A percentile compares a stretch with the other conserved stretches of the same genome.
Evolutionary conservation across 2,329 filamentous ascomycete species (phyloP).

Genomic region (Colletotrichum camelliae): DNA sequence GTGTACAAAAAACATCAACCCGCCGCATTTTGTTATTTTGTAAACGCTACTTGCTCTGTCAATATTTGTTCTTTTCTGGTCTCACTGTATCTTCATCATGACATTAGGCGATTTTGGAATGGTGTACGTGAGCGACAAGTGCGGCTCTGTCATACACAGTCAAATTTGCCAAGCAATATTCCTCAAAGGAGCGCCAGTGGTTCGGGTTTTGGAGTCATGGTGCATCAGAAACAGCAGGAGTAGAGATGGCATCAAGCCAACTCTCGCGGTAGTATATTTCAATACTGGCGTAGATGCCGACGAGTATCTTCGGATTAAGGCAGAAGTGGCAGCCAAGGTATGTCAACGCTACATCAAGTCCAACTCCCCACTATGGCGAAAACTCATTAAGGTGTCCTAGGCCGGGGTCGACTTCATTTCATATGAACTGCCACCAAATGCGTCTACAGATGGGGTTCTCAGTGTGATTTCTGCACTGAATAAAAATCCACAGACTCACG

Average conservation of each 20-base stretch:
- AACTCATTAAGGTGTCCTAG: background rate
- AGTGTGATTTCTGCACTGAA: background rate
- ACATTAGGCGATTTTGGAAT: background rate
- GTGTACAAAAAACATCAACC: background rate
- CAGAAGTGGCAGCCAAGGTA: background rate
- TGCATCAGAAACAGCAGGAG: background rate
- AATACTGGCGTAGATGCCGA: background rate
- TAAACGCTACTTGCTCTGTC: background rate
- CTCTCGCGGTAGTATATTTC: background rate
- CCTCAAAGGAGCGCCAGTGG: background rate
- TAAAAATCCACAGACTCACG: background rate
- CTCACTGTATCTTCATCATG: background rate
- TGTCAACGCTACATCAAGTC: background rate
- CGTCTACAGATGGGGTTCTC: background rate
- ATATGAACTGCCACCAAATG: background rate
- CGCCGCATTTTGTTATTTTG: background rate
- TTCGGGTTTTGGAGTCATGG: background rate
- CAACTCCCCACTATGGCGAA: background rate
- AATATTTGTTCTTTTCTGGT: background rate
- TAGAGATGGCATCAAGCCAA: background rate
- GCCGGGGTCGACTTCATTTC: background rate
- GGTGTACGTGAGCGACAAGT: background rate
- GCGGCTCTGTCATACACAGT: background rate
- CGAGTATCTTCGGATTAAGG: background rate
- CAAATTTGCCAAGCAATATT: background rate